Evolutionary conservation across 2,329 filamentous ascomycete species (phyloP), one percentile per base, ranked within the genome.

Genomic region (Metarhizium album): DNA sequence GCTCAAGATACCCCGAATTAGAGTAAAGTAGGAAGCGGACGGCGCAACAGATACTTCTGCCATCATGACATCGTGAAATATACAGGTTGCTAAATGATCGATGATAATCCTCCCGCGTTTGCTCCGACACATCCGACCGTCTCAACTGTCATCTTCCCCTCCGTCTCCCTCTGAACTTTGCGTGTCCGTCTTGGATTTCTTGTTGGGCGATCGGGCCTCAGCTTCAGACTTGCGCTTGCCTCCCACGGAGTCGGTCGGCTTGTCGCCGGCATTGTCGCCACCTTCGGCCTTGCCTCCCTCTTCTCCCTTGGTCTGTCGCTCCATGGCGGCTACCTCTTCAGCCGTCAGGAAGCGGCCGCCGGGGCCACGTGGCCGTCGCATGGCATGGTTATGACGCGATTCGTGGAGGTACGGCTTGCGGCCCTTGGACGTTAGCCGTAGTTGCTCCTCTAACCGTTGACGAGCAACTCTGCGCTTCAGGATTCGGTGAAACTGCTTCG

Each of bases 401-500:
- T 98, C 93, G 70, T 98, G 93, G 31, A 98, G 77, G 62, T 98
- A 98, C 3, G 93, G 93, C 70, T 96, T 97, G 35, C 93, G 83
- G 24, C 91, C 91, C 70, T 98, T 98, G 9, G 86, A 94, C 0
- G 93, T 97, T 52, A 97, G 73, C 42, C 93, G 82, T 42, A 98
- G 71, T 50, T 90, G 87, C 67, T 98, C 93, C 67, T 98, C 93
- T 16, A 98, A 75, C 65, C 88, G 89, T 68, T 97, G 93, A 33
- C 93, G 81, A 6, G 93, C 93, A 56, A 97, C 89, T 53, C 93
- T 82, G 52, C 93, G 81, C 74, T 98, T 97, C 50, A 98, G 71
- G 46, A 98, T 98, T 24, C 93, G 86, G 65, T 98, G 93, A 60
- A 98, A 98, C 63, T 98, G 93, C 67, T 98, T 98, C 4, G 93